Conservation (phyloP, 1,284 basidiomycete genomes). For the Melampsora abietis-canadensis region DNA sequence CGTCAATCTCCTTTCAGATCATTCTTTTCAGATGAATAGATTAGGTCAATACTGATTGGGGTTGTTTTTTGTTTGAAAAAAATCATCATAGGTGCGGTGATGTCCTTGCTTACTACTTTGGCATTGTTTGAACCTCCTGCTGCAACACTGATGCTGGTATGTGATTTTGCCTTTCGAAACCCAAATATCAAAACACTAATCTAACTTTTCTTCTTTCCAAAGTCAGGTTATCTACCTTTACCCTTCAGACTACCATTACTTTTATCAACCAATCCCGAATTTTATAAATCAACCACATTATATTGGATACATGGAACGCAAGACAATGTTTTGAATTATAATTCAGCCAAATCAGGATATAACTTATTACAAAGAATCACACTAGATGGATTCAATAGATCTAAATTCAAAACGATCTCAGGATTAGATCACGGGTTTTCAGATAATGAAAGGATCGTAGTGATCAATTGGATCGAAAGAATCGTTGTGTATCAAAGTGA, state of each 20-base stretch:
- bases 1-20: too few relatives aligned
- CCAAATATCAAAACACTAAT: neutral
- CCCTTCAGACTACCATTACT: conserved; percentile 15
- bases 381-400: neutral
- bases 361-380: conserved; percentile 19
- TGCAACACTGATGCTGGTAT: conserved; percentile 14
- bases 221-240: conserved; percentile 30
- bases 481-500: conserved; percentile 1
- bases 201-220: neutral
- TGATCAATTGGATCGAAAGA: conserved; percentile 16
- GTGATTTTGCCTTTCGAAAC: neutral
- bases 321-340: conserved; percentile 21
- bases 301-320: conserved; percentile 29
- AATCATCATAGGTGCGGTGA: conserved; percentile 14
- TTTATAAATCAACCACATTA: conserved; percentile 9
- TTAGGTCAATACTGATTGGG: neutral
- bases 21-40: neutral
- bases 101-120: conserved; percentile 8
- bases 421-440: conserved; percentile 20
- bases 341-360: conserved; percentile 12
- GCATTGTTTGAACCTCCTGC: conserved; percentile 8
- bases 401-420: conserved; percentile 22
- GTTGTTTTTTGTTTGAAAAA: neutral
- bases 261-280: neutral
- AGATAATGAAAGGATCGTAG: neutral